phyloP scores from a whole-genome alignment of 129 eudicot species.

The Rutidosis leptorrhynchoides region DNA sequence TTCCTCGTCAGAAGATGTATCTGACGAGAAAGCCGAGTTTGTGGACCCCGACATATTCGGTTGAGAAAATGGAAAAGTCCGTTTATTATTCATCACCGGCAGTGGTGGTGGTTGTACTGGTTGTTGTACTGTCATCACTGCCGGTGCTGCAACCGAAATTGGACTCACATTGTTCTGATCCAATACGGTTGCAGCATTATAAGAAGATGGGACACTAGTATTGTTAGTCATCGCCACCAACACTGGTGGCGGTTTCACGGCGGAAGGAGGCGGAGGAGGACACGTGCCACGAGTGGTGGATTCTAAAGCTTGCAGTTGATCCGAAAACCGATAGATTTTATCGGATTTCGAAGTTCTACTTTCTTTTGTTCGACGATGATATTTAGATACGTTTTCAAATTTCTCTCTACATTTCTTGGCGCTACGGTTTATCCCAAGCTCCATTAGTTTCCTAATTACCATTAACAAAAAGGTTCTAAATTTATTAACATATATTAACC shows the following conservation, averaged over 20 bases:
- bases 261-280: conserved; percentile 5
- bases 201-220: not conserved
- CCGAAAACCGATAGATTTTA: conserved; percentile 38
- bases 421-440: conserved; percentile 37
- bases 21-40: conserved; percentile 26
- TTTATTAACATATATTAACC: conserved; percentile 12
- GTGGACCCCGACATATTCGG: conserved; percentile 24
- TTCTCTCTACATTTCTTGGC: conserved; percentile 54
- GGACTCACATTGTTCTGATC: conserved; percentile 33
- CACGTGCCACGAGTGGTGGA: conserved; percentile 8
- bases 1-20: conserved; percentile 30
- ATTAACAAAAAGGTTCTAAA: not conserved
- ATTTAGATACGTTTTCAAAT: conserved; percentile 43
- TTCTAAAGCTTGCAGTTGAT: conserved; percentile 38
- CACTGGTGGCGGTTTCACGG: conserved; percentile 14
- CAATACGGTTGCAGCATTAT: not conserved
- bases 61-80: conserved; percentile 29
- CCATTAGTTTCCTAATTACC: conserved; percentile 34
- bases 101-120: conserved; percentile 25
- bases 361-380: conserved; percentile 44
- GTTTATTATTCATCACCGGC: conserved; percentile 26
- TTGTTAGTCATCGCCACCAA: conserved; percentile 8
- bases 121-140: conserved; percentile 22
- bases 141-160: conserved; percentile 34
- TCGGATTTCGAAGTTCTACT: conserved; percentile 34